Evolutionary conservation across 2,329 filamentous ascomycete species (phyloP).

Genomic region (Ascochyta fabae): DNA sequence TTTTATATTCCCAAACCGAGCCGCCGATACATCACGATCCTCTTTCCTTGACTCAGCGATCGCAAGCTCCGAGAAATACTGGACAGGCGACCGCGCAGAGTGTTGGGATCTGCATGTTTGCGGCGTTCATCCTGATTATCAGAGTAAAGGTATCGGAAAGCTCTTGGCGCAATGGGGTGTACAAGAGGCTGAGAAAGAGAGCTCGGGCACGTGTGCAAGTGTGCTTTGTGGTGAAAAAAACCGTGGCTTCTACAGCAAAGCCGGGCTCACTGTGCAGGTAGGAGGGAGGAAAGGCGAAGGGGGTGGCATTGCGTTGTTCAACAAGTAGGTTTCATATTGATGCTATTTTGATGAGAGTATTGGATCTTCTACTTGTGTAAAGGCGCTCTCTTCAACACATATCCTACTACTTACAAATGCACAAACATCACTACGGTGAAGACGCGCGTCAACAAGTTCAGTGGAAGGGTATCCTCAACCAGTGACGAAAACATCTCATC

Average conservation of each 20-base stretch:
- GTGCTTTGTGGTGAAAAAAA: conserved; percentile 42
- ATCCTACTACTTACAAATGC: too few species aligned
- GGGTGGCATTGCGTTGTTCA: conserved; percentile 31
- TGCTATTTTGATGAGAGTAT: too few species aligned
- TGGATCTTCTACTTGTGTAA: too few species aligned
- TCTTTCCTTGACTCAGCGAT: conserved; percentile 32
- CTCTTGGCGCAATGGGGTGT: conserved; percentile 50
- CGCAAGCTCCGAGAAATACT: conserved; percentile 27
- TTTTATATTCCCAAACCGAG: conserved; percentile 34
- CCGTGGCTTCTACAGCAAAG: conserved; percentile 34
- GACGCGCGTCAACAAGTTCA: too few species aligned
- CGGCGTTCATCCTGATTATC: conserved; percentile 43
- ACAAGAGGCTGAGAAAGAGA: conserved; percentile 40
- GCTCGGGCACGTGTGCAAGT: conserved; percentile 30
- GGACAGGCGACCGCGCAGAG: conserved; percentile 34
- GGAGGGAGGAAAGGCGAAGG: conserved; percentile 4
- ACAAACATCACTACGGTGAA: too few species aligned
- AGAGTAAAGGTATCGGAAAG: conserved; percentile 47
- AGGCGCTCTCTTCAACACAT: too few species aligned
- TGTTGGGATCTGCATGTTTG: conserved; percentile 41
- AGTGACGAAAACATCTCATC: too few species aligned
- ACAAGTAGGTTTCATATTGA: conserved; percentile 1
- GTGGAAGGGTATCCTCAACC: too few species aligned
- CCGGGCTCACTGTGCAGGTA: conserved; percentile 26
- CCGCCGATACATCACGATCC: conserved; percentile 29